Evolutionary conservation across 345 rosid genomes (phyloP).

Genomic region (Excoecaria agallocha): DNA sequence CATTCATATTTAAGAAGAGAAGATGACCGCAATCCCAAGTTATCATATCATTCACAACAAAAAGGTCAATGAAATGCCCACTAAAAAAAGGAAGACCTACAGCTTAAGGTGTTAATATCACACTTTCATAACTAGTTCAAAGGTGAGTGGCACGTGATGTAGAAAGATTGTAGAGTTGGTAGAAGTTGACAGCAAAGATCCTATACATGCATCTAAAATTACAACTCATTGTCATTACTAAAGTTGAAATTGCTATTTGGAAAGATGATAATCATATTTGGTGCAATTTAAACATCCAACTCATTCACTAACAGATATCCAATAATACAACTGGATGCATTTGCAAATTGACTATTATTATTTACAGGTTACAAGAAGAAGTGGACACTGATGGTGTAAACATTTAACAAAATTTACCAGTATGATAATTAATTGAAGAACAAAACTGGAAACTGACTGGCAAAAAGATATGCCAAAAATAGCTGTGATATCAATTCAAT

Average conservation of each 20-base stretch:
- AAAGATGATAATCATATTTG: not conserved
- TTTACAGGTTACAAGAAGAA: not conserved
- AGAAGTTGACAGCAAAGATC: not conserved
- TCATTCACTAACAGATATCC: not conserved
- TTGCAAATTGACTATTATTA: not conserved
- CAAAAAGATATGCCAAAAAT: not conserved
- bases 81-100: not conserved
- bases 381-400: not conserved
- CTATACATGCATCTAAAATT: conserved; percentile 1
- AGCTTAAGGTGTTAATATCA: not conserved
- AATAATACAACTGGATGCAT: not conserved
- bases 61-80: not conserved
- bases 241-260: not conserved
- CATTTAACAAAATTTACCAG: not conserved
- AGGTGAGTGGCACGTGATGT: not conserved
- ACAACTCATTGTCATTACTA: not conserved
- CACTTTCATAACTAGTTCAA: not conserved
- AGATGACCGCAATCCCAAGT: not conserved
- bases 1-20: not conserved
- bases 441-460: not conserved
- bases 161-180: not conserved
- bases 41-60: not conserved
- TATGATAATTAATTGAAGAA: not conserved
- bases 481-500: not conserved
- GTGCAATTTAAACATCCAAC: not conserved